Conservation (phyloP, 106 monocot species). For the Alisma plantagoaquatica region DNA sequence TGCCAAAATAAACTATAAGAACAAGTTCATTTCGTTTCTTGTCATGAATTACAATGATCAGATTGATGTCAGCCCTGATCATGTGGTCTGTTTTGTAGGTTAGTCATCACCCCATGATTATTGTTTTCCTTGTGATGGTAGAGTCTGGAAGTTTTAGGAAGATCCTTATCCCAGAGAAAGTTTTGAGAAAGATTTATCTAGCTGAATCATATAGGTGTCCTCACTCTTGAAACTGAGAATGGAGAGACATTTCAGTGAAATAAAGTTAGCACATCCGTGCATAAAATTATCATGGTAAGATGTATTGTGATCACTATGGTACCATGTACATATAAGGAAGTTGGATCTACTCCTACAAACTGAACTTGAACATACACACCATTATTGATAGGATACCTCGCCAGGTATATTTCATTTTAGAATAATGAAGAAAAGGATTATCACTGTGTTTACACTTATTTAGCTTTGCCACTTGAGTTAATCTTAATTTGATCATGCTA, state of each 20-base stretch:
- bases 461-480: too few species aligned
- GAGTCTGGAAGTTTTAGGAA: conserved; percentile 93
- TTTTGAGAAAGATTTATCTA: conserved; percentile 95
- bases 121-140: conserved; percentile 89
- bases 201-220: conserved; percentile 80
- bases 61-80: not conserved
- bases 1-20: too few species aligned
- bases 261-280: conserved; percentile 91
- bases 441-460: too few species aligned
- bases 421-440: too few species aligned
- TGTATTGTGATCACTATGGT: conserved; percentile 96
- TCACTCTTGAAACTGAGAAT: conserved; percentile 88
- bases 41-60: too few species aligned
- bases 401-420: too few species aligned
- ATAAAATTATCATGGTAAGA: conserved; percentile 96
- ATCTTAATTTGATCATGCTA: too few species aligned
- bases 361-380: conserved; percentile 90
- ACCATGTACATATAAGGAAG: conserved; percentile 85
- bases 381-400: conserved; percentile 92
- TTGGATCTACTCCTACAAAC: conserved; percentile 83
- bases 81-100: conserved; percentile 32
- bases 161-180: conserved; percentile 86
- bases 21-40: too few species aligned
- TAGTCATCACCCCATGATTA: conserved; percentile 93
- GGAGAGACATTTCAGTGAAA: conserved; percentile 93